Base-by-base conservation (phyloP, 1,284 basidiomycete species). In the Ustilago xerochloae region DNA sequence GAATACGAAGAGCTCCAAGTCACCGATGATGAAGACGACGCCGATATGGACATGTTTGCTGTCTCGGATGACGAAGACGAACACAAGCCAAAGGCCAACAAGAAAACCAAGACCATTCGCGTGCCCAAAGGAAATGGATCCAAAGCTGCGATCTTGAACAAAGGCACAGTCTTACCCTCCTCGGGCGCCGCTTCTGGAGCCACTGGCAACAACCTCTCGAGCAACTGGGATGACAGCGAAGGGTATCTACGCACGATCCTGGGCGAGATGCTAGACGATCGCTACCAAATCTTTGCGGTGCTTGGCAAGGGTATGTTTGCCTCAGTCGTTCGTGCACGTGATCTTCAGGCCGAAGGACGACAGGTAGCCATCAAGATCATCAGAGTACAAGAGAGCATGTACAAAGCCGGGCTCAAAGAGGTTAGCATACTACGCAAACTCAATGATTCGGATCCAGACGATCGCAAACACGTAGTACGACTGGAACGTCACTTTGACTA, bases 321-420 rank as follows among this genome's bases (percentile, higher is more conserved):
- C 41, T 93, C 92, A 50, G 97, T 99, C 38, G 94, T 98, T 22
- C 89, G 92, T 47, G 95, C 95, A 8, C 90, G 93, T 48, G 90
- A 97, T 22, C 48, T 75, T 3, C 32, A 55, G 12, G 58, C 70
- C 15, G 46, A 72, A 13, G 75, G 73, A 1, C 54, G 67, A 2
- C 95, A 99, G 82, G 95, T 99, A 2, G 97, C 97, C 0, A 97
- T 99, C 86, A 99, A 99, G 86, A 94, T 99, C 74, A 91, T 98
- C 51, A 88, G 97, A 35, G 91, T 91, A 77, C 97, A 99, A 84
- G 96, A 99, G 85, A 93, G 92, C 41, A 99, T 99, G 97, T 92
- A 93, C 86, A 93, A 94, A 62, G 94, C 96, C 28, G 97, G 96
- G 6, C 85, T 92, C 79, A 98, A 98, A 84, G 97, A 99, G 84